Percentiles rank a stretch among this genome's conserved stretches.
Conservation (phyloP, 2,329 filamentous ascomycete genomes). For the Botrytis aclada region DNA sequence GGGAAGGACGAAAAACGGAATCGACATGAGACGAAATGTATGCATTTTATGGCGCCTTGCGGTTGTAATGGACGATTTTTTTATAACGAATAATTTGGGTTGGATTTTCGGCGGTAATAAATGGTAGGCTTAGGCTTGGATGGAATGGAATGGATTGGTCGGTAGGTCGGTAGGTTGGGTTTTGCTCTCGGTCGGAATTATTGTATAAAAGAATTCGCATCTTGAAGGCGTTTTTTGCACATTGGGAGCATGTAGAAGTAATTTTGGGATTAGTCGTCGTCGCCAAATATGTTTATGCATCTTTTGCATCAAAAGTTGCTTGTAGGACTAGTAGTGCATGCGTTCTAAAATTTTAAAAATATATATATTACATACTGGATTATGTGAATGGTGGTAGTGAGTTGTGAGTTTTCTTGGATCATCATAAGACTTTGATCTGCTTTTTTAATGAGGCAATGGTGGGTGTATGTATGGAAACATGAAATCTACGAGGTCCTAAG, state of each 20-base stretch:
- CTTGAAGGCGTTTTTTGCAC: slow-evolving; percentile 9
- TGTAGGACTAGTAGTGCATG: slow-evolving; percentile 16
- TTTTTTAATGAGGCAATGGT: neutral
- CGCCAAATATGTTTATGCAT: neutral
- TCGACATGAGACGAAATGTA: slow-evolving; percentile 8
- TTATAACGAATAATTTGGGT: slow-evolving; percentile 18
- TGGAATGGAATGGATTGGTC: neutral
- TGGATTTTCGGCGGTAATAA: slow-evolving; percentile 9
- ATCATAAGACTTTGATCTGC: neutral
- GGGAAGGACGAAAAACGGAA: neutral
- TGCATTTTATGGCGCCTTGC: slow-evolving; percentile 11
- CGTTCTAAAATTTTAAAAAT: neutral
- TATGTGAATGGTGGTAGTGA: neutral
- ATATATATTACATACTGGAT: neutral
- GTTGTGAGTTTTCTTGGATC: neutral
- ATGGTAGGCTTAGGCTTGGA: neutral
- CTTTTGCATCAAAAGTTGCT: neutral
- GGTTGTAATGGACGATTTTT: slow-evolving; percentile 14
- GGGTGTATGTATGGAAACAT: neutral
- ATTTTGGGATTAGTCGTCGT: slow-evolving; percentile 3
- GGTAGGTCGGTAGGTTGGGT: neutral
- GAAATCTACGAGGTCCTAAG: no score
- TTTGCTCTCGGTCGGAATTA: slow-evolving; percentile 6
- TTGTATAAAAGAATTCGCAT: slow-evolving; percentile 17
- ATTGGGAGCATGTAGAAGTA: slow-evolving; percentile 17